Percentiles rank a stretch among this genome's conserved stretches.
phyloP scores from a whole-genome alignment of 129 eudicot species.

The Kitagawia praeruptora region DNA sequence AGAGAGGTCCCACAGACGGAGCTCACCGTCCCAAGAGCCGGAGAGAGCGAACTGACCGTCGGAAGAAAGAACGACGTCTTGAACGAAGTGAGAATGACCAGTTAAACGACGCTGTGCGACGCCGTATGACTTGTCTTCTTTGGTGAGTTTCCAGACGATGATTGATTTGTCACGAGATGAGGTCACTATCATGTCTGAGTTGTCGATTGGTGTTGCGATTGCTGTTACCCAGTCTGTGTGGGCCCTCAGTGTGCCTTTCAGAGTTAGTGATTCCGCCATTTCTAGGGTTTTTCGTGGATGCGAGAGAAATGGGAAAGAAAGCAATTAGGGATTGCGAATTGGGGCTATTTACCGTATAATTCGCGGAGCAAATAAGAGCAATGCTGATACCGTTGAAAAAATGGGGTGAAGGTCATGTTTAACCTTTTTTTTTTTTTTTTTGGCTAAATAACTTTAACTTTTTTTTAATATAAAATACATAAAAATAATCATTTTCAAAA shows the following conservation, averaged over 20 bases:
- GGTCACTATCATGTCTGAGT: background rate
- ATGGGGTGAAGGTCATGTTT: too few relatives aligned
- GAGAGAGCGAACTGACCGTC: conserved; percentile 25
- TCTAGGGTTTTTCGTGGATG: too few relatives aligned
- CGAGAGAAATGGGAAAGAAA: too few relatives aligned
- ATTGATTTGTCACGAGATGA: conserved; percentile 18
- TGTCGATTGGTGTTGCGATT: conserved; percentile 6
- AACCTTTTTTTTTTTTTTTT: too few relatives aligned
- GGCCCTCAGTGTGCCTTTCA: background rate
- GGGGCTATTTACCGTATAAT: too few relatives aligned
- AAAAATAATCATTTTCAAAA: too few relatives aligned
- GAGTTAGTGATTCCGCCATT: background rate
- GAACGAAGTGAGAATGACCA: conserved; percentile 10
- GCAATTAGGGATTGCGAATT: too few relatives aligned
- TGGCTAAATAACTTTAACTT: too few relatives aligned
- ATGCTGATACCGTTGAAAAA: too few relatives aligned
- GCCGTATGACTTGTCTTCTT: conserved; percentile 5
- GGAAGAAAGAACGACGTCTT: conserved; percentile 17
- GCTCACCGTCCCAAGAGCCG: conserved; percentile 25
- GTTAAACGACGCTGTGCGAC: conserved; percentile 11
- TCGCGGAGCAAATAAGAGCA: too few relatives aligned
- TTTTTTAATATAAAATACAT: too few relatives aligned
- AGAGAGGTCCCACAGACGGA: conserved; percentile 28
- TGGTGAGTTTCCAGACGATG: conserved; percentile 6
- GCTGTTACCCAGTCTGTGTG: conserved; percentile 2